phyloP scores from a whole-genome alignment of 2,329 filamentous ascomycete genomes.

The Sporothrix mexicana region DNA sequence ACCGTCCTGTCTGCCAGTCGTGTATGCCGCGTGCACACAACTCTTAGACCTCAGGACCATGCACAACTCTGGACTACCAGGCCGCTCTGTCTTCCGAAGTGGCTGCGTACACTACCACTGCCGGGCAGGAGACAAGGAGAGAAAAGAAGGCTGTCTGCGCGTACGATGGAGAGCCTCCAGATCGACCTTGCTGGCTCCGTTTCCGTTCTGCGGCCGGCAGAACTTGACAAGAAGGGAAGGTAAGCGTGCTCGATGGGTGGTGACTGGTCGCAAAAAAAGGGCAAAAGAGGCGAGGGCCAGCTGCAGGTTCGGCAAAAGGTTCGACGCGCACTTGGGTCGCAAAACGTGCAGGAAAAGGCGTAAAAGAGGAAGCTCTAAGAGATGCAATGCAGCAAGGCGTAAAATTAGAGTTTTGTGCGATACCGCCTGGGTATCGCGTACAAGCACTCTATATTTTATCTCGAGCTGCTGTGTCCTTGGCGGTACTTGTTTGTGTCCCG shows the following conservation, averaged over 20 bases:
- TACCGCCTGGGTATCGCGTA: constrained; percentile 3
- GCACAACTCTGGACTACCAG: constrained; percentile 8
- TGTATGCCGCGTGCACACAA: background rate
- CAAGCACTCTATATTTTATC: background rate
- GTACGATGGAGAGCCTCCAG: background rate
- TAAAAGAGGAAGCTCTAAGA: background rate
- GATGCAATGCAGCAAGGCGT: background rate
- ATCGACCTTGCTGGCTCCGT: background rate
- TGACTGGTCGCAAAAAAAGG: constrained; percentile 1
- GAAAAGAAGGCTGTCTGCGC: background rate
- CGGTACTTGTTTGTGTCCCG: constrained; percentile 11
- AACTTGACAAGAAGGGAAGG: background rate
- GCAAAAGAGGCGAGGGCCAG: background rate
- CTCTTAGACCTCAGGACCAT: background rate
- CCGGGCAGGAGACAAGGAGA: background rate
- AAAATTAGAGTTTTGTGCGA: constrained; percentile 9
- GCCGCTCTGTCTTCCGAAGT: background rate
- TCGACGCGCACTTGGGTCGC: background rate
- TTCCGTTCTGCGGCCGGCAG: background rate
- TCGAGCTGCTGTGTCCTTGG: background rate
- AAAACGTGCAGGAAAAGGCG: background rate
- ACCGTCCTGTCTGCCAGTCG: background rate
- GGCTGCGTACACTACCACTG: background rate
- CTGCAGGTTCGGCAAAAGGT: constrained; percentile 17
- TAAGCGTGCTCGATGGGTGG: background rate